phyloP scores from a whole-genome alignment of 192 early-diverging fungal species.

The Coemansia sp. region DNA sequence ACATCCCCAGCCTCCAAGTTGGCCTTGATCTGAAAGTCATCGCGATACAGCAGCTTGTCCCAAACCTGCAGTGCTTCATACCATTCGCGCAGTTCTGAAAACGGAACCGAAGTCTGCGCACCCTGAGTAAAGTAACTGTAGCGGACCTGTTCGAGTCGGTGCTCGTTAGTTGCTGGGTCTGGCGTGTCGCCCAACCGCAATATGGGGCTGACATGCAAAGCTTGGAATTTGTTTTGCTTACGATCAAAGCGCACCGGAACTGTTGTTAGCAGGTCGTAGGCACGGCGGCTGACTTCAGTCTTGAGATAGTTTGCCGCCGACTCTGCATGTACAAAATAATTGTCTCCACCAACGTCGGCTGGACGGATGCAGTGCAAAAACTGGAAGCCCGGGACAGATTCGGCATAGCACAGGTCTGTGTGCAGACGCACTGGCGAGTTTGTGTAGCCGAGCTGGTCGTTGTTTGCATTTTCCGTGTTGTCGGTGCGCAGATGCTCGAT shows the following conservation, averaged over 20 bases:
- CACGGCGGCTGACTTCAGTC: conserved; percentile 47
- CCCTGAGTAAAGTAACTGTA: conserved; percentile 57
- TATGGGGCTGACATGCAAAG: conserved; percentile 38
- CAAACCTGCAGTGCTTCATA: conserved; percentile 51
- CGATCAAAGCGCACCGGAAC: conserved; percentile 54
- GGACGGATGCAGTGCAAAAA: conserved; percentile 56
- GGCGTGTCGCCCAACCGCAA: conserved; percentile 31
- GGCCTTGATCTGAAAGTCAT: conserved; percentile 53
- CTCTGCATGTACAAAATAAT: conserved; percentile 56
- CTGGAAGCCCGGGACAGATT: conserved; percentile 49
- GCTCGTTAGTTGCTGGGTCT: conserved; percentile 26
- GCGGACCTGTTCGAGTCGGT: conserved; percentile 40
- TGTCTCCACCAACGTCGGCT: conserved; percentile 51
- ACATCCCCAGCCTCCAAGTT: conserved; percentile 44
- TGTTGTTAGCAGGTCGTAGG: conserved; percentile 53
- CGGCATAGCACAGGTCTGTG: conserved; percentile 50
- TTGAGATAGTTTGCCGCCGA: conserved; percentile 55
- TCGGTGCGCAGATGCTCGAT: conserved; percentile 56
- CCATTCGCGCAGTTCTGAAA: conserved; percentile 51
- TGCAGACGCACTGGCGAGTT: conserved; percentile 51
- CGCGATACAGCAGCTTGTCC: conserved; percentile 52
- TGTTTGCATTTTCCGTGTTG: conserved; percentile 53
- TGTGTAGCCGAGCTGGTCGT: conserved; percentile 56
- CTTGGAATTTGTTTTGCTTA: conserved; percentile 53
- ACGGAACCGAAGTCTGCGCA: conserved; percentile 43